phyloP scores from a whole-genome alignment of 352 stramenopile species.

The Pythium periplocum region DNA sequence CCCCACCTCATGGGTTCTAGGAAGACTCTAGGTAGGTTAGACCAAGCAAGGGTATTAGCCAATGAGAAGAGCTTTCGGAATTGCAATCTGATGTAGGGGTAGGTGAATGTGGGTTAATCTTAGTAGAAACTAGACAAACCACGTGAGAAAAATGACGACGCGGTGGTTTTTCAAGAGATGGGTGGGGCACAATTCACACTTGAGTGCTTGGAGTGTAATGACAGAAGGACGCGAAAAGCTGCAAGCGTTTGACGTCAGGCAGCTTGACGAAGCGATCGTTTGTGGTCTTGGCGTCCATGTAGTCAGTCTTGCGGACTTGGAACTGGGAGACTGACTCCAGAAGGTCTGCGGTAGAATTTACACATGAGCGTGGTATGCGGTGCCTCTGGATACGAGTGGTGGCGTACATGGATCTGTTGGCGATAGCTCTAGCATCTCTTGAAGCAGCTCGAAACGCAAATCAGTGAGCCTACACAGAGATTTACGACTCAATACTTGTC shows the following conservation, averaged over 20 bases:
- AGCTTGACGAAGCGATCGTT: constrained; percentile 16
- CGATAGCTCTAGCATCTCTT: constrained; percentile 12
- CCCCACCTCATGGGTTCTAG: background rate
- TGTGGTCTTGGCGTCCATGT: constrained; percentile 3
- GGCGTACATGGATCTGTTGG: constrained; percentile 15
- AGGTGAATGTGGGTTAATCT: background rate
- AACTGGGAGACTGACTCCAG: constrained; percentile 12
- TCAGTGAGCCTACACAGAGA: constrained; percentile 11
- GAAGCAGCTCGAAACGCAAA: constrained; percentile 16
- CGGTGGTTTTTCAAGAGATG: too few species aligned
- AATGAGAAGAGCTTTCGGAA: constrained; percentile 3
- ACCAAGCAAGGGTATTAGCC: background rate
- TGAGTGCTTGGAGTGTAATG: constrained; percentile 1
- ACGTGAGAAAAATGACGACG: too few species aligned
- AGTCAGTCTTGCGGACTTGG: constrained; percentile 14
- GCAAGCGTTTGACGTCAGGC: constrained; percentile 12
- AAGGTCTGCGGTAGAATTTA: background rate
- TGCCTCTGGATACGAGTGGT: background rate
- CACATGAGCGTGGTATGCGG: background rate
- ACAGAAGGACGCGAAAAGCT: constrained; percentile 14
- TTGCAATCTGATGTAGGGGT: background rate
- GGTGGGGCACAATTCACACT: too few species aligned
- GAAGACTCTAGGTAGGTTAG: background rate
- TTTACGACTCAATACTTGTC: background rate
- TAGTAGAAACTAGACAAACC: background rate